Evolutionary conservation across 768 basidiomycete genomes (phyloP).

Genomic region (Chlorophyllum brunneum): DNA sequence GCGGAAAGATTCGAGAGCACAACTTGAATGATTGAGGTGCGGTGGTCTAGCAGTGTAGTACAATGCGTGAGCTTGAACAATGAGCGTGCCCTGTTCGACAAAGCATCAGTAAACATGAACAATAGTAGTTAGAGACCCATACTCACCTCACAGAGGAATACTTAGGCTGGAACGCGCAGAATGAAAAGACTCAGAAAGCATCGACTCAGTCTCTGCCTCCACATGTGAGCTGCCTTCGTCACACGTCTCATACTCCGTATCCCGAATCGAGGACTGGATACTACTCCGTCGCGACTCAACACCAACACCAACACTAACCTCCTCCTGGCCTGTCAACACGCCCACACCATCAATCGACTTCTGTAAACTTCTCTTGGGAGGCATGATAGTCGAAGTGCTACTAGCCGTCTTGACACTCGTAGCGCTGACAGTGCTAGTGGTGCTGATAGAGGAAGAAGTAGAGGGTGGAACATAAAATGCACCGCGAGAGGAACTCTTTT

Average conservation of each 20-base stretch:
- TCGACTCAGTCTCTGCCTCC: not conserved
- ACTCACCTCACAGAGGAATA: not conserved
- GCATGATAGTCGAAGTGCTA: constrained; percentile 5
- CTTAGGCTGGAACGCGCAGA: constrained; percentile 10
- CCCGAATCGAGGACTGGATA: constrained; percentile 2
- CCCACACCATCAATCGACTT: not conserved
- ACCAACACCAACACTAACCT: not conserved
- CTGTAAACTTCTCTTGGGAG: not conserved
- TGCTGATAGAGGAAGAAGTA: not conserved
- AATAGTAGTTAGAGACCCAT: too few species aligned
- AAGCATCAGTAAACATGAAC: not conserved
- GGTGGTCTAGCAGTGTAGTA: too few species aligned
- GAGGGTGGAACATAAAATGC: not conserved
- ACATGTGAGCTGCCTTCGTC: not conserved
- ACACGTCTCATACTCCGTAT: constrained; percentile 7
- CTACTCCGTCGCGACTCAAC: not conserved
- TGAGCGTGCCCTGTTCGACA: not conserved
- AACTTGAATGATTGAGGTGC: too few species aligned
- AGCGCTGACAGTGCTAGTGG: not conserved
- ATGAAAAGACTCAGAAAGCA: not conserved
- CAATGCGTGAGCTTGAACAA: too few species aligned
- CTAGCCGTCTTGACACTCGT: not conserved
- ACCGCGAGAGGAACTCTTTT: not conserved
- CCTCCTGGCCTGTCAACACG: not conserved
- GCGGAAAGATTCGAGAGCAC: too few species aligned